Evolutionary conservation across 164 flowering plant genomes (phyloP).

Genomic region (Liriodendron chinense): DNA sequence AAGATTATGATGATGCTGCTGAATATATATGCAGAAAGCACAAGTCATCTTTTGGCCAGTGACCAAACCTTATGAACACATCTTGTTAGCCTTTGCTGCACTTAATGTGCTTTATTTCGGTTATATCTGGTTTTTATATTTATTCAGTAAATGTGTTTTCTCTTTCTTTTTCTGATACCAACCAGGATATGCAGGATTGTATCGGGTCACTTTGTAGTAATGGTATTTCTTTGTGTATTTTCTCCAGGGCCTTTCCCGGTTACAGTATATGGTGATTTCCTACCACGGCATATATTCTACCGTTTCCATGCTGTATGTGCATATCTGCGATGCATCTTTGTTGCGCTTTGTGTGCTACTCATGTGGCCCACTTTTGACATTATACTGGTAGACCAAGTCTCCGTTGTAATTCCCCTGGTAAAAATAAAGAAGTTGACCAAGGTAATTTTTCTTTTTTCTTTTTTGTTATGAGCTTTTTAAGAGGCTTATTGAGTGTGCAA

Average conservation of each 20-base stretch:
- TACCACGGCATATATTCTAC: conserved; percentile 92
- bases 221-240: conserved; percentile 4
- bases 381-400: conserved; percentile 87
- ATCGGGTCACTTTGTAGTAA: background rate
- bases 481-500: background rate
- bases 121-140: background rate
- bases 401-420: conserved; percentile 75
- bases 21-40: too few species aligned
- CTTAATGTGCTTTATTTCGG: background rate
- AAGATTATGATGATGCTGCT: too few species aligned
- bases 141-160: too few species aligned
- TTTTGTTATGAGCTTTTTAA: background rate
- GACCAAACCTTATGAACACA: too few species aligned
- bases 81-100: background rate
- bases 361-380: conserved; percentile 78
- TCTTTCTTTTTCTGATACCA: background rate
- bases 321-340: conserved; percentile 83
- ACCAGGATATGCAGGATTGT: too few species aligned
- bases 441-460: conserved; percentile 29
- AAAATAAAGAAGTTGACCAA: conserved; percentile 66
- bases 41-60: too few species aligned
- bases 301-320: conserved; percentile 93
- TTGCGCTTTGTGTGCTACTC: conserved; percentile 77
- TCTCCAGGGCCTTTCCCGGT: conserved; percentile 77
- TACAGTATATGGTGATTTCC: conserved; percentile 80